phyloP scores from a whole-genome alignment of 2,329 filamentous ascomycete genomes.

The Blumeriella jaapii region DNA sequence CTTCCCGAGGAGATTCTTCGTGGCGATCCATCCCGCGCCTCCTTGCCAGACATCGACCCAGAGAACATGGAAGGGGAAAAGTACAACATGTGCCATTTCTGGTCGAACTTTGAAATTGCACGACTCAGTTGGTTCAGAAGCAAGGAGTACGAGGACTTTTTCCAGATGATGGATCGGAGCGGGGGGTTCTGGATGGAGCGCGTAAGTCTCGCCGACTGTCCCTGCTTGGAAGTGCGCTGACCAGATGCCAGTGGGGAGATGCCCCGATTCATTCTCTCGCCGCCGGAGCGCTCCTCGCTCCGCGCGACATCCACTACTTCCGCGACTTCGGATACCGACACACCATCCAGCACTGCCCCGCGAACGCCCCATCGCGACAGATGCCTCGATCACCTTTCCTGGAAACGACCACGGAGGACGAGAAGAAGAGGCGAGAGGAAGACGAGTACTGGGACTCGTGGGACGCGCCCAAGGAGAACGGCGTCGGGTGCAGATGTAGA shows the following conservation, averaged over 20 bases:
- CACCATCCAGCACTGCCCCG: constrained; percentile 96
- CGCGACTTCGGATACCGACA: constrained; percentile 97
- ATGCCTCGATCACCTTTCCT: constrained; percentile 69
- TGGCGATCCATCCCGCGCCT: constrained; percentile 58
- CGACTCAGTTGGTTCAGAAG: constrained; percentile 91
- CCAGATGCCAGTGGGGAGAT: constrained; percentile 71
- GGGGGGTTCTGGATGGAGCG: constrained; percentile 99
- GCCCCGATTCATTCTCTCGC: constrained; percentile 96
- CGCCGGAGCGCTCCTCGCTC: constrained; percentile 72
- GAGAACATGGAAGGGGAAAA: constrained; percentile 94
- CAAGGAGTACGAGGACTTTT: constrained; percentile 96
- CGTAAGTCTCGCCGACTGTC: constrained; percentile 40
- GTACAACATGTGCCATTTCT: constrained; percentile 99
- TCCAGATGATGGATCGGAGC: constrained; percentile 96
- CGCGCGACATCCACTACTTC: constrained; percentile 93
- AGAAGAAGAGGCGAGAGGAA: constrained; percentile 78
- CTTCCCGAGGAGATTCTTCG: constrained; percentile 73
- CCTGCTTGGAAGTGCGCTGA: constrained; percentile 14
- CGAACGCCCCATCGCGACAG: constrained; percentile 84
- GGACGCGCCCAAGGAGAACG: constrained; percentile 85
- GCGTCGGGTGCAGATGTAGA: constrained; percentile 88
- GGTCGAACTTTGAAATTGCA: constrained; percentile 99
- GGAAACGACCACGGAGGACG: constrained; percentile 68
- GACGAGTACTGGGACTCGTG: constrained; percentile 91
- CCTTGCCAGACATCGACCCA: constrained; percentile 70